These are phyloP conservation scores for Phytopythium mirpurense DNA, from an alignment of 352 stramenopile species.

Conservation along the genomic window DNA sequence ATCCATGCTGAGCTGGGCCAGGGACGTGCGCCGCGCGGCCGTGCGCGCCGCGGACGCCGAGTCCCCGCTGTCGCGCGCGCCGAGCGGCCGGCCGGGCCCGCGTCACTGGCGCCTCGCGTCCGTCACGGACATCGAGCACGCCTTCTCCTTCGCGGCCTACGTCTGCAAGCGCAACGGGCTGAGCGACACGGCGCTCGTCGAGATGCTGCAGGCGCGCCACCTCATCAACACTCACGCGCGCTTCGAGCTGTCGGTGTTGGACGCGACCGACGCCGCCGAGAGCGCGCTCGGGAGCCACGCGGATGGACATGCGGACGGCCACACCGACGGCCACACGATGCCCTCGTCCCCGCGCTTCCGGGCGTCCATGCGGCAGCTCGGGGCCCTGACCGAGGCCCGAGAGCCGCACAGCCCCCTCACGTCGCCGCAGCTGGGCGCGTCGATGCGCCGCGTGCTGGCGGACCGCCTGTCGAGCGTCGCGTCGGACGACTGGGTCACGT, in stretches of 20 bases:
- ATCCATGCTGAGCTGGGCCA: slow-evolving; percentile 58
- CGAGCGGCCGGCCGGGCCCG: background rate
- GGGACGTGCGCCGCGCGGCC: slow-evolving; percentile 9
- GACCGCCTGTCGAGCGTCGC: slow-evolving; percentile 5
- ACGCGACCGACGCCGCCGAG: slow-evolving; percentile 5
- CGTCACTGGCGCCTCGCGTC: slow-evolving; percentile 33
- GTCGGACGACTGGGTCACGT: slow-evolving; percentile 12
- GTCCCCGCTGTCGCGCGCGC: background rate
- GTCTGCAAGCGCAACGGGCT: slow-evolving; percentile 80
- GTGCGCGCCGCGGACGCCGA: slow-evolving; percentile 15
- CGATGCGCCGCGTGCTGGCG: slow-evolving; percentile 13
- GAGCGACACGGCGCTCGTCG: slow-evolving; percentile 76
- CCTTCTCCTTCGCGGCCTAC: slow-evolving; percentile 77
- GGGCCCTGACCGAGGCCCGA: background rate
- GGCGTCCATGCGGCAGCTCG: slow-evolving; percentile 8
- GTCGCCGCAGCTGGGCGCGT: slow-evolving; percentile 20
- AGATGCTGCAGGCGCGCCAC: slow-evolving; percentile 83
- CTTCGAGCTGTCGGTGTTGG: slow-evolving; percentile 33
- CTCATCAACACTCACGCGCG: slow-evolving; percentile 73
- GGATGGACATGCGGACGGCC: no score
- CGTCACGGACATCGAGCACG: slow-evolving; percentile 75
- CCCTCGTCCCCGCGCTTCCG: slow-evolving; percentile 26
- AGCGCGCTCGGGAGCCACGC: no score
- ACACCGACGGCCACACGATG: no score
- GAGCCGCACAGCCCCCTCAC: background rate